Evolutionary conservation across 352 stramenopile species (phyloP).

Genomic region (Phytophthora cajani): DNA sequence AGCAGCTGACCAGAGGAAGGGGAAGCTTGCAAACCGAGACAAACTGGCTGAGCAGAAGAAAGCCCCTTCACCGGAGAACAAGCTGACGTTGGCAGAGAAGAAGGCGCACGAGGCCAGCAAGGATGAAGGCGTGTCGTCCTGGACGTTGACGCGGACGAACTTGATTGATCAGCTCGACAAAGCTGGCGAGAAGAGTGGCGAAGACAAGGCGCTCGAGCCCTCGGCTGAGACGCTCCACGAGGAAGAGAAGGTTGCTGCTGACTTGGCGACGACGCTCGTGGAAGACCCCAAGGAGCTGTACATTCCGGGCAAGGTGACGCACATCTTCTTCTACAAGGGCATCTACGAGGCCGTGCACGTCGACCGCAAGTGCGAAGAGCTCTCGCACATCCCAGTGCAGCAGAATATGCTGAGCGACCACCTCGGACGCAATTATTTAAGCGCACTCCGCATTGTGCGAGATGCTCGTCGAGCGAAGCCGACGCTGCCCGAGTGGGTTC

Average conservation of each 20-base stretch:
- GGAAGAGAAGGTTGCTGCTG: constrained; percentile 65
- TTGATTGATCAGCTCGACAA: constrained; percentile 83
- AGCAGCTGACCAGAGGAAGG: constrained; percentile 60
- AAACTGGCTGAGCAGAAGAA: constrained; percentile 23
- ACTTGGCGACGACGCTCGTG: constrained; percentile 57
- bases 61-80: constrained; percentile 17
- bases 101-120: constrained; percentile 30
- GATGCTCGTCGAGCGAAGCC: constrained; percentile 69
- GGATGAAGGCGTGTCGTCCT: constrained; percentile 56
- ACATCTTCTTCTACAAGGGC: constrained; percentile 83
- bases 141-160: constrained; percentile 78
- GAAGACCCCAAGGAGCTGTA: constrained; percentile 81
- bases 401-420: constrained; percentile 91
- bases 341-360: constrained; percentile 87
- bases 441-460: constrained; percentile 77
- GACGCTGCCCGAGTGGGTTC: constrained; percentile 68
- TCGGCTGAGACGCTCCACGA: constrained; percentile 39
- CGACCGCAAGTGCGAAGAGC: constrained; percentile 71
- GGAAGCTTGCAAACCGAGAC: constrained; percentile 40
- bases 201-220: constrained; percentile 45
- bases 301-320: constrained; percentile 76
- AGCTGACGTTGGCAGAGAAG: constrained; percentile 28
- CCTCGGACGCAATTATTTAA: constrained; percentile 83
- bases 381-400: constrained; percentile 81
- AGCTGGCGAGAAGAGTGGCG: constrained; percentile 33